These are phyloP conservation scores for Nemania abortiva DNA, from an alignment of 2,329 filamentous ascomycete species.

Conservation along the genomic window DNA sequence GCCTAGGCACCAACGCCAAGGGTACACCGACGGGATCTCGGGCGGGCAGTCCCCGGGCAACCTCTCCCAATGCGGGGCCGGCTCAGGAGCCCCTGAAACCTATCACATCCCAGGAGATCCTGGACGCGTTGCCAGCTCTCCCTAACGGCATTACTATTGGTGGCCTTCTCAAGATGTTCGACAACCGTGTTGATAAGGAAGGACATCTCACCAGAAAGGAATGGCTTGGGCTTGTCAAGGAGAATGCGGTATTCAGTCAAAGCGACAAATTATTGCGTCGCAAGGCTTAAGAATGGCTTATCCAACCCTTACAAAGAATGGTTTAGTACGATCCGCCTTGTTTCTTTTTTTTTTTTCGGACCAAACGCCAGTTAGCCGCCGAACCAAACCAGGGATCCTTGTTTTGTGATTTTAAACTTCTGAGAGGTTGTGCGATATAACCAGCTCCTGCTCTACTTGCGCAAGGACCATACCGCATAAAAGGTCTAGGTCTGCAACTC, in stretches of 20 bases:
- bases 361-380: neutral
- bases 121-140: constrained; percentile 64
- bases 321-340: neutral
- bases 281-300: constrained; percentile 49
- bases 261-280: constrained; percentile 67
- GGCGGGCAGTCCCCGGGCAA: constrained; percentile 67
- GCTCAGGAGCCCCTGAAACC: constrained; percentile 40
- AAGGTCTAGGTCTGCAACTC: neutral
- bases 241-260: constrained; percentile 63
- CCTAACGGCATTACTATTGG: constrained; percentile 66
- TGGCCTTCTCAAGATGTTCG: constrained; percentile 66
- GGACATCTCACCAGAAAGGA: constrained; percentile 65
- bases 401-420: constrained; percentile 5
- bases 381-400: neutral
- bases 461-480: neutral
- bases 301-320: neutral
- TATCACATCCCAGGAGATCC: constrained; percentile 66
- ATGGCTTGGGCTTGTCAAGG: constrained; percentile 71
- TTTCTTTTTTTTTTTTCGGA: constrained; percentile 10
- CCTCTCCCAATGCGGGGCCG: constrained; percentile 50
- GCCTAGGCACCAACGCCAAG: constrained; percentile 55
- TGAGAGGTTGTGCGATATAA: neutral
- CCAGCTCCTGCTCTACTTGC: neutral
- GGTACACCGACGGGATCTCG: constrained; percentile 71
- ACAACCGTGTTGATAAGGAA: constrained; percentile 63